These are phyloP conservation scores for Rhizophagus prolifer DNA, from an alignment of 192 early-diverging fungal genomes.

Conservation along the genomic window DNA sequence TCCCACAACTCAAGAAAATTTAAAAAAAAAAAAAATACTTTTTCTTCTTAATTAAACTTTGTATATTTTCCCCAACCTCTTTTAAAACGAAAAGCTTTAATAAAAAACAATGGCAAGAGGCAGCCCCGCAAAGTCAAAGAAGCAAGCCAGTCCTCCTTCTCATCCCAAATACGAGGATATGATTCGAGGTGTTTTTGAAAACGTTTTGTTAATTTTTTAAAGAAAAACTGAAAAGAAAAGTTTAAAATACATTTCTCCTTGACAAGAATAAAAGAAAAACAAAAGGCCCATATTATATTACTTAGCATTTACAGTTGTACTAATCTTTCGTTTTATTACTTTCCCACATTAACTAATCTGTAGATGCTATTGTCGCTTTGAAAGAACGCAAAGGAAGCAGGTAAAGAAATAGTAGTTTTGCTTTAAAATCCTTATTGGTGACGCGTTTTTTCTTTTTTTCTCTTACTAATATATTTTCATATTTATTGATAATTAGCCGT, in stretches of 20 bases:
- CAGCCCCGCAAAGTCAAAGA: constrained; percentile 1
- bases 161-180: constrained; percentile 29
- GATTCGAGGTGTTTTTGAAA: constrained; percentile 14
- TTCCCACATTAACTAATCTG: neutral
- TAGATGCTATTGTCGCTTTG: constrained; percentile 27
- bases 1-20: neutral
- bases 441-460: neutral
- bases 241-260: neutral
- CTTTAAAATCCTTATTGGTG: neutral
- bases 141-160: neutral
- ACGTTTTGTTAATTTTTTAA: neutral
- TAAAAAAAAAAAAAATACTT: neutral
- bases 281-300: neutral
- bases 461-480: neutral
- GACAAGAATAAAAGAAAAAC: neutral
- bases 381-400: constrained; percentile 32
- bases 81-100: neutral
- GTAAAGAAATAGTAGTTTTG: neutral
- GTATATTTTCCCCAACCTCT: neutral
- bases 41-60: neutral
- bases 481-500: constrained; percentile 6
- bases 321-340: neutral
- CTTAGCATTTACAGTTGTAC: neutral
- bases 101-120: constrained; percentile 22
- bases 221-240: too few relatives aligned